Evolutionary conservation across 2,329 filamentous ascomycete species (phyloP).

Genomic region (Phyllachora maydis): DNA sequence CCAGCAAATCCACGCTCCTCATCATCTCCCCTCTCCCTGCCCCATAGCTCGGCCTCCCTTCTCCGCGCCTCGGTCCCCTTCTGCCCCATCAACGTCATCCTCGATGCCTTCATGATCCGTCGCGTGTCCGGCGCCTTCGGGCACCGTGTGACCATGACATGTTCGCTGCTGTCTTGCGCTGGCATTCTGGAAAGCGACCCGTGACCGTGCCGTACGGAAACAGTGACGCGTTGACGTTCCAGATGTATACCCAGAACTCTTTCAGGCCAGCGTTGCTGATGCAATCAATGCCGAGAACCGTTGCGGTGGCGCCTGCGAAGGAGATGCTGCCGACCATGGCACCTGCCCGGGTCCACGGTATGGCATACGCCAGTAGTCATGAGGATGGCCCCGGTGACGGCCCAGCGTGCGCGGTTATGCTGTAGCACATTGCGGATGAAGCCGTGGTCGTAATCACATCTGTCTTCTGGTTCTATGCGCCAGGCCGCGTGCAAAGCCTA

Average conservation of each 20-base stretch:
- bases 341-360: slow-evolving; percentile 56
- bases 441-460: too few species aligned
- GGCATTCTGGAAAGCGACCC: slow-evolving; percentile 33
- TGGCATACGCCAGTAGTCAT: slow-evolving; percentile 64
- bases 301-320: slow-evolving; percentile 61
- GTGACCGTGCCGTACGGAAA: slow-evolving; percentile 61
- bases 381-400: slow-evolving; percentile 57
- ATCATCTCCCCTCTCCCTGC: slow-evolving; percentile 36
- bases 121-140: slow-evolving; percentile 1
- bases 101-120: background rate
- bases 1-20: slow-evolving; percentile 47
- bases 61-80: slow-evolving; percentile 40
- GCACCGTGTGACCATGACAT: background rate
- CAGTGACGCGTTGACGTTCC: slow-evolving; percentile 57
- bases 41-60: slow-evolving; percentile 33
- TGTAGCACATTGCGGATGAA: too few species aligned
- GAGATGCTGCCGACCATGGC: slow-evolving; percentile 57
- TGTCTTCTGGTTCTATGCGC: too few species aligned
- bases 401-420: too few species aligned
- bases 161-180: slow-evolving; percentile 6
- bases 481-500: too few species aligned
- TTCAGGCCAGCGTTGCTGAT: slow-evolving; percentile 80
- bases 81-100: slow-evolving; percentile 33
- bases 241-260: slow-evolving; percentile 90
- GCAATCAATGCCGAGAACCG: slow-evolving; percentile 75